Evolutionary conservation across 768 basidiomycete species (phyloP), one percentile per base, ranked within the genome.

Genomic region (Lepiota brunneoincarnata): DNA sequence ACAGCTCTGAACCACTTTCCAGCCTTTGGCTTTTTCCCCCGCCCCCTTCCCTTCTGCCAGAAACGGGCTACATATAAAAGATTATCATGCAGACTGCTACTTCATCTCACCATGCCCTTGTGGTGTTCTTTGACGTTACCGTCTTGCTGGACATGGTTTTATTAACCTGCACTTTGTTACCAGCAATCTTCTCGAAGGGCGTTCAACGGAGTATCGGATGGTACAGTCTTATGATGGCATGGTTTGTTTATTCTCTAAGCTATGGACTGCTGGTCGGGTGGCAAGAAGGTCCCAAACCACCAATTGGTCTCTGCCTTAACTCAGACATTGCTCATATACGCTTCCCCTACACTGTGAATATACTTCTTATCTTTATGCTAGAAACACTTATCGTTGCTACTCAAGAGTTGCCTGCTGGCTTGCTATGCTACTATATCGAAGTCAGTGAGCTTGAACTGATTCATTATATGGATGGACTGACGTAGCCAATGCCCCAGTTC

Each of bases 91-190:
- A 45, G 11, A 31, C 26, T 31, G 7, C 31, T 9, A 10, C 31
- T 10, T 31, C 26, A 6, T 35, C 45, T n/a, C 45, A 36, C 23
- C 53, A 54, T 47, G 26, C 53, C 7, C 38, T 48, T 28, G 53
- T 54, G 23, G 53, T 54, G 37, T 28, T 54, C 14, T 54, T 47
- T 47, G 53, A 54, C 35, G 45, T 28, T 5, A 34, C 28, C 18
- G 53, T 36, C 1, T 15, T 54, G 4, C 11, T 47, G 26, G 45
- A 38, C 21, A 15, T 44, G 4, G 14, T 52, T 15, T 41, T 52
- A 14, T 36, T 17, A 12, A 4, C 14, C 23, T 12, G 23, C 14
- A 31, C 26, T 11, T 20, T 53, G 11, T 23, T 38, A 17, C 51
- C 51, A 9, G 51, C 51, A 15, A 18, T 53, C 15, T 20, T 46